A percentile compares a stretch with the other conserved stretches of the same genome.
Conservation (phyloP, 805 yeast species). For the Candida railenensis region DNA sequence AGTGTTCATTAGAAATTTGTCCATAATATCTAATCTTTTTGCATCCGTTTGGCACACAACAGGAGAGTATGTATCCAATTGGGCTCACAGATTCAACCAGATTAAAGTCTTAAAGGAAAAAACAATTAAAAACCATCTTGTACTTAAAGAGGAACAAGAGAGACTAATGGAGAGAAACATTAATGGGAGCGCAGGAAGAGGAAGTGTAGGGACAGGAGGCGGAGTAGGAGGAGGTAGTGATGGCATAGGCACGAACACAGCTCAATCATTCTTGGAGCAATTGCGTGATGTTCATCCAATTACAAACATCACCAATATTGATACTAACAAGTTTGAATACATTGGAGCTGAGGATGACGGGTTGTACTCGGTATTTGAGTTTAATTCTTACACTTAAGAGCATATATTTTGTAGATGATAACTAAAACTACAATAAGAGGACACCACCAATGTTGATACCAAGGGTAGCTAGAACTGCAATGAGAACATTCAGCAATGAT, state of each 20-base stretch:
- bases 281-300: constrained; percentile 14
- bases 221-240: not conserved
- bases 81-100: constrained; percentile 68
- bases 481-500: too few relatives aligned
- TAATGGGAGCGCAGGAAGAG: constrained; percentile 1
- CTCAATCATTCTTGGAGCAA: constrained; percentile 34
- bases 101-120: constrained; percentile 34
- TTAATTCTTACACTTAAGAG: constrained; percentile 27
- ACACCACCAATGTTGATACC: too few relatives aligned
- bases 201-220: constrained; percentile 5
- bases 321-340: constrained; percentile 19
- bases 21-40: constrained; percentile 65
- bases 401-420: too few relatives aligned
- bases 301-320: not conserved
- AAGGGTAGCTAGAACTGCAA: too few relatives aligned
- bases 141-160: constrained; percentile 25
- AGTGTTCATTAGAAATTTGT: constrained; percentile 62
- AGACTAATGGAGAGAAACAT: constrained; percentile 1
- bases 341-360: constrained; percentile 15
- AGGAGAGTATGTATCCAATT: constrained; percentile 56
- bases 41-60: constrained; percentile 73
- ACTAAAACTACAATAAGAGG: too few relatives aligned
- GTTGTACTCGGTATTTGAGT: constrained; percentile 26
- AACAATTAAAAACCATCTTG: constrained; percentile 24
- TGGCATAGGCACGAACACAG: constrained; percentile 14